Conservation (phyloP, 306 rosid genomes). For the Dalbergia cochinchinensis region DNA sequence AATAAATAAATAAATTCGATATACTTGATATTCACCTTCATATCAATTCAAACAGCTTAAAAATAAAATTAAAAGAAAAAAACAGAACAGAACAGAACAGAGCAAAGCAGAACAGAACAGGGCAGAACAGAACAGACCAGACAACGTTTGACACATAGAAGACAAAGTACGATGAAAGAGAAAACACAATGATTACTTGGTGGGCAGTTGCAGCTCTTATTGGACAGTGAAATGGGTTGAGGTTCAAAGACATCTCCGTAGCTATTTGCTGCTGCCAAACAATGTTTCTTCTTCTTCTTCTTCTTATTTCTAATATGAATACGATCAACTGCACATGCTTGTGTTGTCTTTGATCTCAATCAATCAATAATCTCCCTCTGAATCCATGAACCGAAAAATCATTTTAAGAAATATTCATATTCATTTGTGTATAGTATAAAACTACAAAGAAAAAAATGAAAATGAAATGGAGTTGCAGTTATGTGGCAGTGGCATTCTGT, state of each 20-base stretch:
- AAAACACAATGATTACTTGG: conserved; percentile 40
- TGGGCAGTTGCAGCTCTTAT: conserved; percentile 32
- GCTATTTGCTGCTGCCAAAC: conserved; percentile 3
- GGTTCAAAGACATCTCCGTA: conserved; percentile 70
- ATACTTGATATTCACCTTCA: conserved; percentile 37
- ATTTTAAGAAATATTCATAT: background rate
- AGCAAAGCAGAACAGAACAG: background rate
- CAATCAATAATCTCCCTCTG: conserved; percentile 13
- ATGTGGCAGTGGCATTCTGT: conserved; percentile 17
- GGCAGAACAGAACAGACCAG: background rate
- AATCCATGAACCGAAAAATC: conserved; percentile 27
- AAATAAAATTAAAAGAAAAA: background rate
- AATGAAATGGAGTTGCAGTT: background rate
- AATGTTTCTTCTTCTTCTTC: conserved; percentile 29
- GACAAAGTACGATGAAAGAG: background rate
- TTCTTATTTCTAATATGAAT: conserved; percentile 1
- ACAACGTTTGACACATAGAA: background rate
- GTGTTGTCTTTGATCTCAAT: conserved; percentile 14
- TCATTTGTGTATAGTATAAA: background rate
- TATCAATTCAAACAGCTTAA: background rate
- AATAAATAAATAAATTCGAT: background rate
- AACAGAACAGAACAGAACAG: background rate
- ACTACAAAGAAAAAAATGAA: background rate
- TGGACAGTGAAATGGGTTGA: conserved; percentile 54
- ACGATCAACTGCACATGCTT: conserved; percentile 14